phyloP scores from a whole-genome alignment of 2,329 filamentous ascomycete species.

The Penicillium hordei region DNA sequence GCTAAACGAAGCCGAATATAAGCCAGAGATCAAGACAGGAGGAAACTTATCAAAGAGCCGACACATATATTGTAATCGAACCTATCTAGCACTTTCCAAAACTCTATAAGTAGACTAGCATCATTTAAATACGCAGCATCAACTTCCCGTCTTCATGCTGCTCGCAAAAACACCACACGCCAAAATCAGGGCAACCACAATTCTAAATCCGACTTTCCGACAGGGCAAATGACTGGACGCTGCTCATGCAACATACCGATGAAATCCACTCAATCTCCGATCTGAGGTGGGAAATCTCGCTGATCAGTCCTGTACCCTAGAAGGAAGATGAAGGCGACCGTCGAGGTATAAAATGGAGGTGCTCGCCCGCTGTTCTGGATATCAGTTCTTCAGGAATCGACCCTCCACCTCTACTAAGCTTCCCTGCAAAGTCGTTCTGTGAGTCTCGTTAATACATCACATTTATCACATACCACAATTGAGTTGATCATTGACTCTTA shows the following conservation, averaged over 20 bases:
- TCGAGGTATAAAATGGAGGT: constrained; percentile 1
- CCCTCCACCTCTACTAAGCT: background rate
- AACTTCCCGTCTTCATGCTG: background rate
- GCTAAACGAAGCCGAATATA: background rate
- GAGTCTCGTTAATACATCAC: background rate
- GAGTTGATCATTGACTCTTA: background rate
- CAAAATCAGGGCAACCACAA: background rate
- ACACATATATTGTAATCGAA: background rate
- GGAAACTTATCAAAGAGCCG: background rate
- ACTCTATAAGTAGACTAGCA: background rate
- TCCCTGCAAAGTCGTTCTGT: background rate
- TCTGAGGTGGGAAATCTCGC: background rate
- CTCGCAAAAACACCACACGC: background rate
- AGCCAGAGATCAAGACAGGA: background rate
- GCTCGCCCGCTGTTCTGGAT: background rate
- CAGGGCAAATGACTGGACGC: background rate
- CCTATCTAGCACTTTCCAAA: background rate
- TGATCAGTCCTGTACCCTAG: background rate
- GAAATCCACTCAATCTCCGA: background rate
- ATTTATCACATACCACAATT: background rate
- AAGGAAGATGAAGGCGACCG: background rate
- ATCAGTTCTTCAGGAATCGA: background rate
- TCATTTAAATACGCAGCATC: background rate
- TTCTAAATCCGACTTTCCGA: background rate
- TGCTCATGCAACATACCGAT: background rate